Evolutionary conservation across 345 rosid species (phyloP).

Genomic region (Bretschneidera sinensis): DNA sequence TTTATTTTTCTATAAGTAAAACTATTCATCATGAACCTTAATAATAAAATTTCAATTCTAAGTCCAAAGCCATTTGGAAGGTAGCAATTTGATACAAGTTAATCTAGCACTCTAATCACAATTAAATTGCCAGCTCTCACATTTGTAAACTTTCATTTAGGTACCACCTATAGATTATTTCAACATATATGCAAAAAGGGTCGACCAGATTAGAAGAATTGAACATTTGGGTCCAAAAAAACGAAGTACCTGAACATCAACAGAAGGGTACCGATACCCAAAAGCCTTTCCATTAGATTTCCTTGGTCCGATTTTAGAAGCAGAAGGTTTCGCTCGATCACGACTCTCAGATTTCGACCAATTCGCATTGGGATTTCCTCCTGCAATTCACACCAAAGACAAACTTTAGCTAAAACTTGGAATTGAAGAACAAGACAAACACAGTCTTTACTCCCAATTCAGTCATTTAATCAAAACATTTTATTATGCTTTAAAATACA

Average conservation of each 20-base stretch:
- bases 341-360: slow-evolving; percentile 30
- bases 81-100: background rate
- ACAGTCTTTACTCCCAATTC: too few species aligned
- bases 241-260: slow-evolving; percentile 38
- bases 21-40: too few species aligned
- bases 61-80: too few species aligned
- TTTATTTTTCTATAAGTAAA: too few species aligned
- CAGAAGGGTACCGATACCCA: slow-evolving; percentile 47
- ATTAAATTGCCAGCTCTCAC: background rate
- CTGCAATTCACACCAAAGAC: slow-evolving; percentile 28
- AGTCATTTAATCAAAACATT: too few species aligned
- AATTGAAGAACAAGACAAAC: background rate
- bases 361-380: slow-evolving; percentile 30
- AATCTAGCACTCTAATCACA: background rate
- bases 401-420: slow-evolving; percentile 1
- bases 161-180: too few species aligned
- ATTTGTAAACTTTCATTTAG: background rate
- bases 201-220: background rate
- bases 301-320: slow-evolving; percentile 34
- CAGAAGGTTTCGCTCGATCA: slow-evolving; percentile 35
- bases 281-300: slow-evolving; percentile 32
- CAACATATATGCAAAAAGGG: too few species aligned
- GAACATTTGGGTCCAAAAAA: background rate
- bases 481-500: too few species aligned
- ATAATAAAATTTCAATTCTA: background rate